Base-by-base conservation (phyloP, 2,329 filamentous ascomycete genomes). In the Chrysoporthe austroafricana region DNA sequence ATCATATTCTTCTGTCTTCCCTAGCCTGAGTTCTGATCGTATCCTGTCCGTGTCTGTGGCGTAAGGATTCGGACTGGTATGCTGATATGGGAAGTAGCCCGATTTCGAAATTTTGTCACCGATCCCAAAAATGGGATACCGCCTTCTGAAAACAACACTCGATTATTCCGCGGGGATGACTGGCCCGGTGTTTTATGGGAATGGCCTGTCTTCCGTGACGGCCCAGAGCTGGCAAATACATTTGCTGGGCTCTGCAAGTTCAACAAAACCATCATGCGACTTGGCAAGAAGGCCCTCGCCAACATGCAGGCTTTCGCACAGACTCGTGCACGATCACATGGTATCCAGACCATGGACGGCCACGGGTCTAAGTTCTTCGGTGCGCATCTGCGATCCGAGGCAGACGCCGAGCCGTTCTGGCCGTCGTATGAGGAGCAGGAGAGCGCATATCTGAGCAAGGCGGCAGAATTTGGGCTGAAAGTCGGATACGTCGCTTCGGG, bases 401-500 rank as follows among this genome's bases (percentile, higher is more conserved):
- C 74, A 63, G 83, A 84, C 67, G 80, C 81, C 2, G 69, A 84
- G 36, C 75, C 74, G 9, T 78, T 80, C 69, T 84, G 82, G 82
- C 82, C 82, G 3, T 75, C 78, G 8, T 84, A 78, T 69, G 76
- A 80, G 4, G 76, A 76, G 18, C 82, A 84, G 72, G 78, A 73
- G 42, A 69, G 74, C 4, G 78, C 77, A 0, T 84, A 83, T 70
- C 71, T 83, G 14, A 68, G 76, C n/a, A 73, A 76, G 63, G 78
- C 79, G 0, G 70, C 73, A 2, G 69, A 72, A 6, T 73, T 76
- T 54, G 73, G 75, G n/a, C 48, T 66, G 7, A 7, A 76, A 61
- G 76, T 77, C 13, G 81, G 79, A 0, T 85, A 83, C 67, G 76
- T 85, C 8, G 83, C 82, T 1, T 83, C 79, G 2, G 82, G 82